Evolutionary conservation across 257 asterid genomes (phyloP), one percentile per base, ranked within the genome.

Genomic region (Petunia secreta): DNA sequence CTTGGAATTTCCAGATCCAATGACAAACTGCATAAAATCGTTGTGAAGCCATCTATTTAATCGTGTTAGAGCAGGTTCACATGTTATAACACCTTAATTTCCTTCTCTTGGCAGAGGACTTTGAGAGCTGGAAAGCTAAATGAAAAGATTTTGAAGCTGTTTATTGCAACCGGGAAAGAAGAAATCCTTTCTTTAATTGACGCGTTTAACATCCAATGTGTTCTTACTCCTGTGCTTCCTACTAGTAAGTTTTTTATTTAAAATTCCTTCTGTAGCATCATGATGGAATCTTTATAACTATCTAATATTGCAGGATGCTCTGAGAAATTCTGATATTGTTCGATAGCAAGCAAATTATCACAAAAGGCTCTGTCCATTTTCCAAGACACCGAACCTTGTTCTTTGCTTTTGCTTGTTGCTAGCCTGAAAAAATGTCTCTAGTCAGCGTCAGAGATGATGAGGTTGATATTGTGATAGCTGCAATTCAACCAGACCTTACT

Each of bases 121-220:
- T 82, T 96, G 82, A 86, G 87, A 83, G 97, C 98, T 83, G 99
- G 98, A 78, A 96, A 96, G 86, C 89, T 96, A 85, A 96, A 89
- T 75, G 98, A 96, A 88, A 91, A 79, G 92, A 88, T 94, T 81
- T 80, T 96, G 92, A 94, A 90, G 87, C 83, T 96, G 84, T 96
- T 94, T 83, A 71, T 89, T 80, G 92, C 97, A 75, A 89, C 98
- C 69, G 99, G 95, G 73, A 92, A 91, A 83, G 97, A 94, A 85
- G 99, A 94, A 90, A 80, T 96, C 80, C 88, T 91, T 85, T 85
- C 94, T 63, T 79, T 87, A 69, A 88, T 94, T 59, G 84, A 83
- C 39, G 89, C 97, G 53, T 89, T 96, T 77, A 89, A 96, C 82
- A 94, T 94, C 87, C 89, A 87, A 83, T 90, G 83, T 82, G 89